Evolutionary conservation across 2,329 filamentous ascomycete genomes (phyloP), one percentile per base, ranked within the genome.

Genomic region (Colletotrichum abscissum): DNA sequence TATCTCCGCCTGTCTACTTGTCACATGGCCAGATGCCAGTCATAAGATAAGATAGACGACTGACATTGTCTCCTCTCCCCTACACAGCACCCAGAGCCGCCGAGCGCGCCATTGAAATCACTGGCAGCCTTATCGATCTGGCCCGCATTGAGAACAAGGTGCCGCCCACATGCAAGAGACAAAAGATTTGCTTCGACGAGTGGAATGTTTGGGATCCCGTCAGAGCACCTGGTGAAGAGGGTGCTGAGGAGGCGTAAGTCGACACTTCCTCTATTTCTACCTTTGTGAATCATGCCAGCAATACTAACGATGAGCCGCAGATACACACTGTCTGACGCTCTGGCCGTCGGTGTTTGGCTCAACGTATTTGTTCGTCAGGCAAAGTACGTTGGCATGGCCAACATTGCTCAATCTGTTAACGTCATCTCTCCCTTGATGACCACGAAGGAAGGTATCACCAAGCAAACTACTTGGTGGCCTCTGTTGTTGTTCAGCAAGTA

Each of bases 171-270:
- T 88, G 92, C n/a, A 88, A 89, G 4, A 85, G 88, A 4, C 92
- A 90, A 59, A 92, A 88, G 64, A 94, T 95, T 80, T 95, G 93
- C 85, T 95, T 95, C 79, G 93, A 95, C 79, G 93, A 95, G 82
- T 95, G 93, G 93, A 95, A 95, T 80, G 93, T 95, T 9, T 95
- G 93, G 93, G 92, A 94, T 77, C 92, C 92, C 0, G 85, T 87
- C 66, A 89, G 93, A 9, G 93, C 93, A 0, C 92, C 92, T 0
- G 93, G 93, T 19, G 90, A 93, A 77, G 81, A 88, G 73, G 93
- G 93, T 19, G 93, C 92, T 6, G 93, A 95, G 82, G 93, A 95
- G 79, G 59, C 71, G 71, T 73, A 84, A 82, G 77, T 78, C 64
- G 14, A 68, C 30, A 3, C 55, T 56, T 3, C 52, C 55, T 24